Conservation (phyloP, 495 filamentous ascomycete genomes). For the Aspergillus haitiensis region DNA sequence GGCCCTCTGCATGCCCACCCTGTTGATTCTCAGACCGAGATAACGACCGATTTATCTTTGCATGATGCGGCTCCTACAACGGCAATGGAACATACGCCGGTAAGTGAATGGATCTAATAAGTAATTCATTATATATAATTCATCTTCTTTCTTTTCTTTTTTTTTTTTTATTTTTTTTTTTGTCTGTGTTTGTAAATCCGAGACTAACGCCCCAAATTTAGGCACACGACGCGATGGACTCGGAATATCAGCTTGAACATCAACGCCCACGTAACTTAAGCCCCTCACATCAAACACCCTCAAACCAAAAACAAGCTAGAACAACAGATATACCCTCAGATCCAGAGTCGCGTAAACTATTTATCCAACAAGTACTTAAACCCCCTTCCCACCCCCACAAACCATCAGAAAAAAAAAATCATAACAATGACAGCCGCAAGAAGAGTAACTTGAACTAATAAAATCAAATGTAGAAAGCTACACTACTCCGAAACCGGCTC, state of each 20-base stretch:
- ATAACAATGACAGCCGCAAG: background rate
- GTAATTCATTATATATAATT: background rate
- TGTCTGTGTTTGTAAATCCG: background rate
- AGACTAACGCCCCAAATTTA: slow-evolving; percentile 12
- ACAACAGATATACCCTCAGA: slow-evolving; percentile 32
- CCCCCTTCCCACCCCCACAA: background rate
- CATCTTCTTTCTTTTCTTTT: background rate
- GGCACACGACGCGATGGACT: slow-evolving; percentile 25
- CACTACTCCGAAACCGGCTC: slow-evolving; percentile 42
- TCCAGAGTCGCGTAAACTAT: slow-evolving; percentile 41
- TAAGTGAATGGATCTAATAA: slow-evolving; percentile 20
- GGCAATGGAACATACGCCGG: slow-evolving; percentile 21
- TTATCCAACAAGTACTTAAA: slow-evolving; percentile 45
- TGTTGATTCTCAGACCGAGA: slow-evolving; percentile 7
- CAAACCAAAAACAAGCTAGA: slow-evolving; percentile 27
- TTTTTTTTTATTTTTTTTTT: background rate
- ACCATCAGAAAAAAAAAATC: background rate
- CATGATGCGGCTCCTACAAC: slow-evolving; percentile 4
- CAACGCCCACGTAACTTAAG: slow-evolving; percentile 14
- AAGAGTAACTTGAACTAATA: background rate
- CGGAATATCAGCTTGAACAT: slow-evolving; percentile 13
- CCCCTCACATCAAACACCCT: slow-evolving; percentile 4
- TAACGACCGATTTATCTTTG: background rate
- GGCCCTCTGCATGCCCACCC: slow-evolving; percentile 10
- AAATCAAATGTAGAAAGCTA: slow-evolving; percentile 40